Percentiles rank a stretch among this genome's conserved stretches.
These are phyloP conservation scores for Exophiala sp. DNA, from an alignment of 2,329 filamentous ascomycete genomes.

Conservation along the genomic window DNA sequence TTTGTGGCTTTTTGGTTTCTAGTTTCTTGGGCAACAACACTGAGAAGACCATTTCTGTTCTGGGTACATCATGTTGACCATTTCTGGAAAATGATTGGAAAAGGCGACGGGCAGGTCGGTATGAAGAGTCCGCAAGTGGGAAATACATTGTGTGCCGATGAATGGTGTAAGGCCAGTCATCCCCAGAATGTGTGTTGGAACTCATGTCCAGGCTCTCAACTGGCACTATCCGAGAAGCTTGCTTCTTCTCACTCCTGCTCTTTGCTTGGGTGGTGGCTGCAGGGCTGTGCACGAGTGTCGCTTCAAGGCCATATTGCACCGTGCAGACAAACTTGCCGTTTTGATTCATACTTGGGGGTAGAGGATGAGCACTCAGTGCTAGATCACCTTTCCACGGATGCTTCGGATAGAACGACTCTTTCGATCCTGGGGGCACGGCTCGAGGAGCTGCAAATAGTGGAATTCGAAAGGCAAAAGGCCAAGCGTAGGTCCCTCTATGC, in stretches of 20 bases:
- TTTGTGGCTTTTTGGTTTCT: not conserved
- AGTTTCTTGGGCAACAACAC: slow-evolving; percentile 8
- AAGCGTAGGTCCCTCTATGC: slow-evolving; percentile 8
- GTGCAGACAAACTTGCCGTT: slow-evolving; percentile 4
- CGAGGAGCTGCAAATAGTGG: slow-evolving; percentile 12
- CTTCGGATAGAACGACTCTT: slow-evolving; percentile 4
- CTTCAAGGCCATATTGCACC: slow-evolving; percentile 8
- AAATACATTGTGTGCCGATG: slow-evolving; percentile 5
- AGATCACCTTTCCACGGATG: slow-evolving; percentile 11
- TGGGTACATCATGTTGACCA: not conserved
- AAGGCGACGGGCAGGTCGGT: not conserved
- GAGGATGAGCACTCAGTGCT: slow-evolving; percentile 6
- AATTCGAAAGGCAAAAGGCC: slow-evolving; percentile 19
- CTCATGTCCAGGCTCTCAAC: slow-evolving; percentile 1
- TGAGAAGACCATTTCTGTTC: slow-evolving; percentile 5
- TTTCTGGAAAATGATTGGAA: not conserved
- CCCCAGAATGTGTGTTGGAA: not conserved
- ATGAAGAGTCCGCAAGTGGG: not conserved
- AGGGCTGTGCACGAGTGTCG: not conserved
- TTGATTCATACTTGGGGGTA: slow-evolving; percentile 11
- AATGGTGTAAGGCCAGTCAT: slow-evolving; percentile 4
- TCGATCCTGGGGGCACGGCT: not conserved
- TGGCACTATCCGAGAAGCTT: not conserved
- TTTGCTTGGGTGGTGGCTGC: not conserved
- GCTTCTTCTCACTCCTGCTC: not conserved